phyloP scores from a whole-genome alignment of 2,329 filamentous ascomycete genomes.

The Helminthosporium solani region DNA sequence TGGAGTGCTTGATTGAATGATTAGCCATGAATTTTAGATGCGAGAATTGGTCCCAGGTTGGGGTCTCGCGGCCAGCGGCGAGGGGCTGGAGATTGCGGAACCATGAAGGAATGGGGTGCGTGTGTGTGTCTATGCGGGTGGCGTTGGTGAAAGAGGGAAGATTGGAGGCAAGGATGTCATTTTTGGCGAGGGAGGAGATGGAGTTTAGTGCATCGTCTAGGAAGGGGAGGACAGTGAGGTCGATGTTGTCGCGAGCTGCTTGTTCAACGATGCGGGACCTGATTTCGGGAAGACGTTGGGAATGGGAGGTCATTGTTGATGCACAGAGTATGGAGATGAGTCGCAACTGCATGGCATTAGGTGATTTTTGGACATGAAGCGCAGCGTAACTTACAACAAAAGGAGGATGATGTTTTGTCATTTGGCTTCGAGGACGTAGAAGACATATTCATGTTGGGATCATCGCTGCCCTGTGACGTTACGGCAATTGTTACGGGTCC shows the following conservation, averaged over 20 bases:
- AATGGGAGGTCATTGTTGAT: too few relatives aligned
- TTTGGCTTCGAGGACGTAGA: too few relatives aligned
- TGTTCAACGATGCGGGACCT: neutral
- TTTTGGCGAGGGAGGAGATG: slow-evolving; percentile 24
- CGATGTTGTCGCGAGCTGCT: slow-evolving; percentile 26
- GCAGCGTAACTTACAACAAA: too few relatives aligned
- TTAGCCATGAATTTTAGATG: slow-evolving; percentile 38
- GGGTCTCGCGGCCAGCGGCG: slow-evolving; percentile 38
- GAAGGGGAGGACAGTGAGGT: slow-evolving; percentile 34
- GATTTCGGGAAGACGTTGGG: neutral
- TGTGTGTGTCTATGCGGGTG: slow-evolving; percentile 38
- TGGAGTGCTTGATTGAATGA: slow-evolving; percentile 28
- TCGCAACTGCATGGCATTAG: too few relatives aligned
- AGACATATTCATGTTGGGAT: too few relatives aligned
- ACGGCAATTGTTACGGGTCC: too few relatives aligned
- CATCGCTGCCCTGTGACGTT: too few relatives aligned
- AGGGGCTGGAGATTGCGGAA: slow-evolving; percentile 35
- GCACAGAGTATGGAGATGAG: too few relatives aligned
- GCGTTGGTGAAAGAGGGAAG: slow-evolving; percentile 18
- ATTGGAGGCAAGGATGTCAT: neutral
- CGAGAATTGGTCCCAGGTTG: slow-evolving; percentile 27
- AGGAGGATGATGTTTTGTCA: too few relatives aligned
- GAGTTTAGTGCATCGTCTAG: slow-evolving; percentile 27
- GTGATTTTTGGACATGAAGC: too few relatives aligned
- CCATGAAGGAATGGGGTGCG: slow-evolving; percentile 38